Conservation (phyloP, 495 filamentous ascomycete species). For the Penicillium nucicola region DNA sequence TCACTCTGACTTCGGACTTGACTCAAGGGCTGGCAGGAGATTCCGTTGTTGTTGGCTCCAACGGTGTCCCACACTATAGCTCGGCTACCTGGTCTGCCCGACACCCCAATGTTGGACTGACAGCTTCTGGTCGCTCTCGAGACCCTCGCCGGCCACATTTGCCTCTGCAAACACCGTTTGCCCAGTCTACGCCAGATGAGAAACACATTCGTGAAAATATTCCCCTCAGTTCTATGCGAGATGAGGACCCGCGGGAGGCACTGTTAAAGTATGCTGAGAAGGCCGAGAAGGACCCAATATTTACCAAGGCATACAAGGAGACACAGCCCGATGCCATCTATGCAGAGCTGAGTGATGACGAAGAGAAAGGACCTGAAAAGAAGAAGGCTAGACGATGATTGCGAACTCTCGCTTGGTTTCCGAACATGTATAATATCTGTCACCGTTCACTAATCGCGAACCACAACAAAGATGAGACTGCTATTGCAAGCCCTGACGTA, state of each 20-base stretch:
- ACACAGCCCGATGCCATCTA: constrained; percentile 94
- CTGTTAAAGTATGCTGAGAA: constrained; percentile 93
- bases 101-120: constrained; percentile 68
- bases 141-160: constrained; percentile 80
- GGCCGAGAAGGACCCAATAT: constrained; percentile 88
- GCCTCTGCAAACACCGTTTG: constrained; percentile 84
- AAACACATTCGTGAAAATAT: constrained; percentile 84
- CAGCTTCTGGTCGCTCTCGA: constrained; percentile 72
- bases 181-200: constrained; percentile 87
- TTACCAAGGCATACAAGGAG: constrained; percentile 87
- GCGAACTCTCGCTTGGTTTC: not conserved
- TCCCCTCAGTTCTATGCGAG: constrained; percentile 88
- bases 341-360: constrained; percentile 88
- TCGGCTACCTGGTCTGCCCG: constrained; percentile 57
- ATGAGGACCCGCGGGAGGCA: constrained; percentile 94
- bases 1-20: constrained; percentile 77
- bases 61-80: constrained; percentile 43
- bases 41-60: constrained; percentile 60
- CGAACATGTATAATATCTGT: constrained; percentile 2
- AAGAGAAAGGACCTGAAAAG: constrained; percentile 65
- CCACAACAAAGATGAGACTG: no score
- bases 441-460: no score
- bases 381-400: constrained; percentile 56
- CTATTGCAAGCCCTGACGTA: no score
- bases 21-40: constrained; percentile 78